These are phyloP conservation scores for Mycosarcoma mackinlayi DNA, from an alignment of 1,284 basidiomycete species.

Conservation along the genomic window DNA sequence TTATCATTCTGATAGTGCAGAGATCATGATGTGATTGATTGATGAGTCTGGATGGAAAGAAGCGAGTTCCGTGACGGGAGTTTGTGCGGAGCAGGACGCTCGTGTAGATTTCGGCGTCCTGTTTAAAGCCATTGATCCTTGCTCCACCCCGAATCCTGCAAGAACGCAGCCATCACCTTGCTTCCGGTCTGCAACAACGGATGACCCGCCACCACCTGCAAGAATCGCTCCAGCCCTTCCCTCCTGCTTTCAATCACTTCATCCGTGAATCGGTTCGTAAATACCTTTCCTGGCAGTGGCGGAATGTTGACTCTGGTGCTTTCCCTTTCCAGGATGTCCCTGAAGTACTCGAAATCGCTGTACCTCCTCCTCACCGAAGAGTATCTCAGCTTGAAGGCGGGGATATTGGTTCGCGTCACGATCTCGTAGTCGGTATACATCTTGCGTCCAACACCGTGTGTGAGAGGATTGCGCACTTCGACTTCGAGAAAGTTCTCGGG, in stretches of 20 bases:
- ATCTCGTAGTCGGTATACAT: slow-evolving; percentile 99
- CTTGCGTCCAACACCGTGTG: slow-evolving; percentile 82
- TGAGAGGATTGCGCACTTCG: slow-evolving; percentile 95
- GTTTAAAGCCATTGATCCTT: slow-evolving; percentile 53
- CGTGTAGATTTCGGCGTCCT: not conserved
- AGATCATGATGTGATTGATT: too few relatives aligned
- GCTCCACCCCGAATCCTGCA: slow-evolving; percentile 74
- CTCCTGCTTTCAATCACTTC: slow-evolving; percentile 93
- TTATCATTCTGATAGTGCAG: too few relatives aligned
- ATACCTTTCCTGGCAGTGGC: slow-evolving; percentile 87
- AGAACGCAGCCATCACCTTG: slow-evolving; percentile 94
- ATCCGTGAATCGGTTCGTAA: slow-evolving; percentile 83
- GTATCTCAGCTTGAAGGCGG: slow-evolving; percentile 95
- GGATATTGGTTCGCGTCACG: slow-evolving; percentile 98
- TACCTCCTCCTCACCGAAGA: slow-evolving; percentile 94
- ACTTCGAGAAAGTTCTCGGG: slow-evolving; percentile 96
- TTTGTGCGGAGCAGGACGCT: too few relatives aligned
- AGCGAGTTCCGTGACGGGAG: too few relatives aligned
- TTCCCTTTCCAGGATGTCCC: slow-evolving; percentile 96
- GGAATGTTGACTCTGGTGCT: slow-evolving; percentile 97
- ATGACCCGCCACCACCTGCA: slow-evolving; percentile 96
- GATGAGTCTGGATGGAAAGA: too few relatives aligned
- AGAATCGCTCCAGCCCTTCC: slow-evolving; percentile 93
- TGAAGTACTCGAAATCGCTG: slow-evolving; percentile 98
- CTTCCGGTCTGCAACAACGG: slow-evolving; percentile 97